Evolutionary conservation across 108 stramenopile species (phyloP), one percentile per base, ranked within the genome.

Genomic region (Cylindrotheca fusiformis): DNA sequence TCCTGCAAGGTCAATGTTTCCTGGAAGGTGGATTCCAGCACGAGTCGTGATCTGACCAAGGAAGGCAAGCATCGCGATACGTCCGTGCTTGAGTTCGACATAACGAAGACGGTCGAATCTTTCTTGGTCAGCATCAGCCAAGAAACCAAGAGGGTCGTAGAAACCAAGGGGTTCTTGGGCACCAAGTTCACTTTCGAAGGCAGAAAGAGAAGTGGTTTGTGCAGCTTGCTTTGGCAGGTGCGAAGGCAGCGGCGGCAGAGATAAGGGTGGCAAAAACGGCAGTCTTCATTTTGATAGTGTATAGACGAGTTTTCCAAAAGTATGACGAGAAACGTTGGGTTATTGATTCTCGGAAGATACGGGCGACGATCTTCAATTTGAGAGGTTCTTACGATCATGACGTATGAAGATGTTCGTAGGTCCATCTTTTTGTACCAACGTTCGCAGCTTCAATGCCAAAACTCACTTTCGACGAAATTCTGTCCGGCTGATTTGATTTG

Each of bases 131-230:
- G 71, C 81, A 47, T 78, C 77, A 25, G 70, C 70, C 57, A 78
- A 76, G 65, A 82, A 41, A 76, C 92, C 67, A 33, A 90, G 76
- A 58, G 91, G 92, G 78, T 94, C 93, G 76, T 79, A 95, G 84
- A 89, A 95, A 55, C 90, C 93, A 57, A 94, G 76, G 33, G 95
- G 95, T 32, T 75, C 48, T 68, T 96, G 95, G 26, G 86, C 91
- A 47, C 95, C 95, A 69, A 94, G 77, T 54, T 91, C 93, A 45
- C 68, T 63, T 67, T 85, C 85, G 74, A 95, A 84, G 57, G 84
- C 79, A 48, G 69, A 70, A 30, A 80, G 58, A 60, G 81, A 41
- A 67, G 81, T 55, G 63, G 41, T 63, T 41, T 23, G 75, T 72
- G 61, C 48, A 14, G 55, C 71, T 48, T 69, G 59, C 55, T 73